phyloP scores from a whole-genome alignment of 148 eudicot genomes.

The Fagopyrum homotropicum region DNA sequence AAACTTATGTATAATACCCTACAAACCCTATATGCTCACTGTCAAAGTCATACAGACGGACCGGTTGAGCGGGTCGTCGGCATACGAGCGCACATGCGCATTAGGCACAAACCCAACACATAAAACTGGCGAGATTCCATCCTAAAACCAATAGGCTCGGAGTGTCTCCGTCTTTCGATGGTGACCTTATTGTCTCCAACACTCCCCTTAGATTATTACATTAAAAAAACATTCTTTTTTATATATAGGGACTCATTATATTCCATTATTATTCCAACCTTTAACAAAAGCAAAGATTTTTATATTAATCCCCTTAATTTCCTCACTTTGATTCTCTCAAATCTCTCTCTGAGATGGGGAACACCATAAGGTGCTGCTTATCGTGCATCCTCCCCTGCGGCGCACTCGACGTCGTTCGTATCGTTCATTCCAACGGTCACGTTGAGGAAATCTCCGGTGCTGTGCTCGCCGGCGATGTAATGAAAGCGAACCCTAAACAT shows the following conservation, averaged over 20 bases:
- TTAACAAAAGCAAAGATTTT: not conserved
- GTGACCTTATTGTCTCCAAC: too few species aligned
- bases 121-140: too few species aligned
- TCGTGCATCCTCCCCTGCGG: slow-evolving; percentile 94
- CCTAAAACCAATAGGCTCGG: too few species aligned
- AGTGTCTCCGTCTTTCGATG: too few species aligned
- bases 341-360: slow-evolving; percentile 30
- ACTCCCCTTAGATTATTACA: not conserved
- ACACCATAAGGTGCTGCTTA: slow-evolving; percentile 70
- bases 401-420: slow-evolving; percentile 74
- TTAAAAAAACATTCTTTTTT: slow-evolving; percentile 6
- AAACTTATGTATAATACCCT: too few species aligned
- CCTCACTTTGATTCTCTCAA: slow-evolving; percentile 9
- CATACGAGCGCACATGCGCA: too few species aligned
- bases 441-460: slow-evolving; percentile 65
- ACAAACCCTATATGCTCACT: not conserved
- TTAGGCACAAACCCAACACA: too few species aligned
- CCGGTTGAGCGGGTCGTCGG: too few species aligned
- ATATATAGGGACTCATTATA: slow-evolving; percentile 8
- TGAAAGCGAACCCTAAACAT: slow-evolving; percentile 63
- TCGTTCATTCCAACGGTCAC: slow-evolving; percentile 69
- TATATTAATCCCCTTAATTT: slow-evolving; percentile 7
- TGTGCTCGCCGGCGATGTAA: slow-evolving; percentile 47
- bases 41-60: too few species aligned
- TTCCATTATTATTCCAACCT: slow-evolving; percentile 11